Conservation (phyloP, 768 basidiomycete genomes). For the Pleurotus sapidus region DNA sequence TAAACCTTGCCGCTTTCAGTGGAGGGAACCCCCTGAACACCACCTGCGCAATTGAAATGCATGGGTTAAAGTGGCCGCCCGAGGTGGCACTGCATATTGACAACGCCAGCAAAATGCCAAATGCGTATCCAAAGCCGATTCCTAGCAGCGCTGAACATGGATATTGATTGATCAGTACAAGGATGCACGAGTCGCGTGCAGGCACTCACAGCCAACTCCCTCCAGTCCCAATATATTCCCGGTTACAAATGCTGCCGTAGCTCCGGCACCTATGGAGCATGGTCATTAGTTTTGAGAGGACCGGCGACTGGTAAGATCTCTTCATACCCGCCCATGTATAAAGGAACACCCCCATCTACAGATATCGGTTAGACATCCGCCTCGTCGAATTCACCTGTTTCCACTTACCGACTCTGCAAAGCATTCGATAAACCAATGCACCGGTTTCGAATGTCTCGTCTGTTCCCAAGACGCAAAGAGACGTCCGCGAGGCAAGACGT, state of each 20-base stretch:
- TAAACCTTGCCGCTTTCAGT: constrained; percentile 56
- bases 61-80: constrained; percentile 66
- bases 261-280: constrained; percentile 43
- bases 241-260: constrained; percentile 46
- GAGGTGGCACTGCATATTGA: constrained; percentile 49
- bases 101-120: constrained; percentile 61
- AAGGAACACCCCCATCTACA: constrained; percentile 58
- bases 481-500: constrained; percentile 34
- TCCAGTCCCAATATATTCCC: constrained; percentile 38
- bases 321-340: constrained; percentile 52
- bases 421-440: constrained; percentile 56
- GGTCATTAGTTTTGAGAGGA: background rate
- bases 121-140: constrained; percentile 54
- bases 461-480: constrained; percentile 50
- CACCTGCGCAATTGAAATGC: constrained; percentile 50
- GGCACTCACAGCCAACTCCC: constrained; percentile 48
- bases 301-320: background rate
- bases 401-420: constrained; percentile 56
- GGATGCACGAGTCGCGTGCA: background rate
- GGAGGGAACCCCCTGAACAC: constrained; percentile 55
- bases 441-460: constrained; percentile 33
- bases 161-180: too few species aligned
- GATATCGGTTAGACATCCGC: background rate
- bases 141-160: constrained; percentile 44
- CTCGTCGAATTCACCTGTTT: background rate